Evolutionary conservation across 2,329 filamentous ascomycete species (phyloP), one percentile per base, ranked within the genome.

Genomic region (Claviceps paspali): DNA sequence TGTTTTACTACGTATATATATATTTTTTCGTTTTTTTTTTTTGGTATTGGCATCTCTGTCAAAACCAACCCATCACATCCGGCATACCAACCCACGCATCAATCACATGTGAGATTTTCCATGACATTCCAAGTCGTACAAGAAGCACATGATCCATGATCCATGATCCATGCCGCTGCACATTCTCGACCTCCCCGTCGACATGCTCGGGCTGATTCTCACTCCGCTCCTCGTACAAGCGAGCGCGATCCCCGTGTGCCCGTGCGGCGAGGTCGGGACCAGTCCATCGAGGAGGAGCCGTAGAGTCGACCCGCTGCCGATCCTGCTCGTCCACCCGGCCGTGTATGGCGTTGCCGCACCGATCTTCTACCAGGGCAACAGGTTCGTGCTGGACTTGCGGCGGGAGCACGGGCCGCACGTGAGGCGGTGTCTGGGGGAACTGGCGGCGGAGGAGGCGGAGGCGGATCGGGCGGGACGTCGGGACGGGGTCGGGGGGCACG

Each of bases 101-200:
- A n/a, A n/a, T n/a, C n/a, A n/a, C n/a, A n/a, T n/a, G n/a, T n/a
- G n/a, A n/a, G n/a, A n/a, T n/a, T n/a, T n/a, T n/a, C n/a, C n/a
- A n/a, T n/a, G n/a, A n/a, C n/a, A n/a, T n/a, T n/a, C n/a, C n/a
- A n/a, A n/a, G n/a, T n/a, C n/a, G n/a, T n/a, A n/a, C n/a, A n/a
- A n/a, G n/a, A n/a, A n/a, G n/a, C n/a, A n/a, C n/a, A n/a, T n/a
- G n/a, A n/a, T n/a, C n/a, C n/a, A n/a, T n/a, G n/a, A n/a, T n/a
- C n/a, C 26, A n/a, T 27, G n/a, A n/a, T 23, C 35, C 18, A 38
- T 40, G 41, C 15, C 36, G 8, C 27, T 12, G 24, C 49, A 55
- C 33, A 39, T 58, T 5, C 49, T 59, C 4, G 55, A 59, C 26
- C 48, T 58, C 3, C 54, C 55, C 3, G 44, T 56, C 40, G 54